Evolutionary conservation across 2,329 filamentous ascomycete species (phyloP).

Genomic region (Neoarthrinium moseri): DNA sequence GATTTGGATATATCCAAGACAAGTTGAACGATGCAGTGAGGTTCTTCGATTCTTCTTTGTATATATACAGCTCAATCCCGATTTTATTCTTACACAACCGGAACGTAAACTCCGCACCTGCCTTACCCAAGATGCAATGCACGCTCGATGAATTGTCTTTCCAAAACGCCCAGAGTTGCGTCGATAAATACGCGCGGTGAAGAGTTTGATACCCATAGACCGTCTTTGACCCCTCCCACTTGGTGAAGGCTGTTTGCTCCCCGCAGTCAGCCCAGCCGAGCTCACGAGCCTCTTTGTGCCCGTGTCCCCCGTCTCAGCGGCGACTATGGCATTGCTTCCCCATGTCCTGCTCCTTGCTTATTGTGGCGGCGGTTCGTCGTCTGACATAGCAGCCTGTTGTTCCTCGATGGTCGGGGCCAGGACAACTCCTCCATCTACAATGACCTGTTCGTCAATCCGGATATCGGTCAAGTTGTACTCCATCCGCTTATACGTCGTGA

Average conservation of each 20-base stretch:
- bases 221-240: too few species aligned
- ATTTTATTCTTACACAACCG: neutral
- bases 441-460: slow-evolving; percentile 62
- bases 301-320: too few species aligned
- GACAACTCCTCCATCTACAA: slow-evolving; percentile 60
- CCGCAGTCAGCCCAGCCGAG: too few species aligned
- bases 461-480: slow-evolving; percentile 61
- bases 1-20: neutral
- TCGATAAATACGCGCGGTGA: too few species aligned
- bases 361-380: too few species aligned
- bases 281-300: too few species aligned
- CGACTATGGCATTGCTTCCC: too few species aligned
- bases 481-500: slow-evolving; percentile 88
- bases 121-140: neutral
- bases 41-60: neutral
- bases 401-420: too few species aligned
- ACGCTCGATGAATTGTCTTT: slow-evolving; percentile 1
- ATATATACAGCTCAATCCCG: slow-evolving; percentile 1
- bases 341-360: too few species aligned
- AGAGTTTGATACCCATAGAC: neutral
- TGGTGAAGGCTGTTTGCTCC: too few species aligned
- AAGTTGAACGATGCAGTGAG: neutral
- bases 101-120: neutral
- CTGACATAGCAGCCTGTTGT: too few species aligned
- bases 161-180: slow-evolving; percentile 2